A percentile compares a stretch with the other conserved stretches of the same genome.
phyloP scores from a whole-genome alignment of 2,329 filamentous ascomycete genomes.

The Cladosporium sp. region DNA sequence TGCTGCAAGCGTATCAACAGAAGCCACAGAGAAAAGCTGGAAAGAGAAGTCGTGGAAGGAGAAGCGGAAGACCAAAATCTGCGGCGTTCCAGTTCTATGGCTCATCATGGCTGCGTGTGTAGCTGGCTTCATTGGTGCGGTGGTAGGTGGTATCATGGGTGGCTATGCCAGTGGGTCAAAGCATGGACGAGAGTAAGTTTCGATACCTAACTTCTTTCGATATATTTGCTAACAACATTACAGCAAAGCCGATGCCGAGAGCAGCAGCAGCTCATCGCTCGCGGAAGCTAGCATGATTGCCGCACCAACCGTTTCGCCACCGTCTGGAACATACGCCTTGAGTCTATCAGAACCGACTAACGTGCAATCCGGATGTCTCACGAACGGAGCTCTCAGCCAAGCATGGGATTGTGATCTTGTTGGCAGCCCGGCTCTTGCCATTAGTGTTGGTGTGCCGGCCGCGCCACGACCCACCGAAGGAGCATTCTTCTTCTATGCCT shows the following conservation, averaged over 20 bases:
- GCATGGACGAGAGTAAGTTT: slow-evolving; percentile 30
- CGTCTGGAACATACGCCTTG: slow-evolving; percentile 59
- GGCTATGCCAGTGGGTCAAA: slow-evolving; percentile 36
- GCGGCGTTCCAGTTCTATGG: slow-evolving; percentile 40
- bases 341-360: slow-evolving; percentile 54
- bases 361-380: slow-evolving; percentile 59
- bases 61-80: slow-evolving; percentile 40
- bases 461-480: slow-evolving; percentile 28
- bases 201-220: neutral
- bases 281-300: slow-evolving; percentile 46
- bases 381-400: slow-evolving; percentile 55
- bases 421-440: slow-evolving; percentile 32
- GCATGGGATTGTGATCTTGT: slow-evolving; percentile 66
- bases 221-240: slow-evolving; percentile 15
- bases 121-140: slow-evolving; percentile 36
- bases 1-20: neutral
- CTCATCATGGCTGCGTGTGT: slow-evolving; percentile 35
- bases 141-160: slow-evolving; percentile 40
- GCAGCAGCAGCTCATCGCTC: slow-evolving; percentile 27
- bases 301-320: slow-evolving; percentile 54
- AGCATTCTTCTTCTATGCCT: slow-evolving; percentile 36
- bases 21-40: slow-evolving; percentile 35
- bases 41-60: slow-evolving; percentile 43
- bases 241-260: slow-evolving; percentile 18
- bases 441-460: slow-evolving; percentile 32